These are phyloP conservation scores for Penicillium paradoxum DNA, from an alignment of 495 filamentous ascomycete species.

Conservation along the genomic window DNA sequence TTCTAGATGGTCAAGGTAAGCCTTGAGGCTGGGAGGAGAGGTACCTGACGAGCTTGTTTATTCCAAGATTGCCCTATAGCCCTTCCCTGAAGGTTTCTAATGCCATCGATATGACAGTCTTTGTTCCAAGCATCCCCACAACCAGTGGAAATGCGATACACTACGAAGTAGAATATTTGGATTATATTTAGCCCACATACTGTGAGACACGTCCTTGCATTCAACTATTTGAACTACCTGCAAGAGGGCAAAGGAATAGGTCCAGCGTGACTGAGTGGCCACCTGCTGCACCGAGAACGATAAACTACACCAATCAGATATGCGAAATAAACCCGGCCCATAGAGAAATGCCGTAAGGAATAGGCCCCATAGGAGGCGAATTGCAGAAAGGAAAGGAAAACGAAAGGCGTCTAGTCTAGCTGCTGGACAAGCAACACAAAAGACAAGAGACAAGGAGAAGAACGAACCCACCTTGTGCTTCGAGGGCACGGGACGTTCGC, in stretches of 20 bases:
- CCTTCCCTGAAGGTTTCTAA: too few species aligned
- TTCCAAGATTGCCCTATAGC: too few species aligned
- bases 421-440: conserved; percentile 23
- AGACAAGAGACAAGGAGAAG: conserved; percentile 24
- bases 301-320: conserved; percentile 10
- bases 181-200: conserved; percentile 10
- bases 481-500: conserved; percentile 16
- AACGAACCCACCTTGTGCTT: conserved; percentile 40
- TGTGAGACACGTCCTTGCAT: conserved; percentile 10
- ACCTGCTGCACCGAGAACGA: conserved; percentile 4
- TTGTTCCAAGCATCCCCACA: too few species aligned
- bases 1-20: too few species aligned
- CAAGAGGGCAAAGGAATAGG: conserved; percentile 23
- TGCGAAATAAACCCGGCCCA: conserved; percentile 11
- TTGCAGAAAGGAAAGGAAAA: conserved; percentile 5
- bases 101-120: too few species aligned
- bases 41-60: too few species aligned
- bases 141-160: too few species aligned
- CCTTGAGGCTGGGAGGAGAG: too few species aligned
- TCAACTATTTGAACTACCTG: conserved; percentile 25
- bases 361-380: conserved; percentile 3
- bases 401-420: conserved; percentile 9
- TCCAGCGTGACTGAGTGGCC: conserved; percentile 25
- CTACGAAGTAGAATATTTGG: background rate
- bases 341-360: conserved; percentile 2